phyloP scores from a whole-genome alignment of 805 yeast species.

The Ogataea neopini region DNA sequence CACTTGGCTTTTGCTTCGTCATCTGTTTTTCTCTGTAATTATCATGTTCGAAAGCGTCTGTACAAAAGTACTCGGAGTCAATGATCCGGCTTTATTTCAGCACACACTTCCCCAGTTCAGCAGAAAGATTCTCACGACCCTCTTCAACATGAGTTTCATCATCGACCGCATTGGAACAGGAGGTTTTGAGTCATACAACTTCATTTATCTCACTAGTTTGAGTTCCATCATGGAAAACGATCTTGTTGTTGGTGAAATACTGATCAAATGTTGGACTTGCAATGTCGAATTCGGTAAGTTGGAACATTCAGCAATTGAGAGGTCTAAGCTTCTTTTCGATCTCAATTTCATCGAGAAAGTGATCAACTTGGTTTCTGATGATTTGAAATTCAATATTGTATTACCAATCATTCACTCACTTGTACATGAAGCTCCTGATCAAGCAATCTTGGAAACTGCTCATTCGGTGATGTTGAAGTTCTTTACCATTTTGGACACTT shows the following conservation, averaged over 20 bases:
- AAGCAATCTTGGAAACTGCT: conserved; percentile 53
- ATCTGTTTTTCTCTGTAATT: conserved; percentile 47
- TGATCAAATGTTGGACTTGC: conserved; percentile 34
- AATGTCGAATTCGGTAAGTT: conserved; percentile 29
- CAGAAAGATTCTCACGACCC: conserved; percentile 38
- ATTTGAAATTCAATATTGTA: conserved; percentile 31
- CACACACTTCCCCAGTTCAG: conserved; percentile 24
- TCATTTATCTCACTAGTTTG: conserved; percentile 50
- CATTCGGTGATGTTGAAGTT: conserved; percentile 57
- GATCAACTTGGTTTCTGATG: conserved; percentile 36
- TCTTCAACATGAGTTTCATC: conserved; percentile 49
- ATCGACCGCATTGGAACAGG: conserved; percentile 59
- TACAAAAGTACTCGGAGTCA: conserved; percentile 37
- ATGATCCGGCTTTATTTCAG: conserved; percentile 18
- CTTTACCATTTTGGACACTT: conserved; percentile 26
- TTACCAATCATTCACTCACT: conserved; percentile 29
- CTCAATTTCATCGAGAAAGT: conserved; percentile 50
- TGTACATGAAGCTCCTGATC: conserved; percentile 22
- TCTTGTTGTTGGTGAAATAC: conserved; percentile 26
- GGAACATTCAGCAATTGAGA: conserved; percentile 32
- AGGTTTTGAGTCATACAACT: conserved; percentile 64
- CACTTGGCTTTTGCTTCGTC: conserved; percentile 30
- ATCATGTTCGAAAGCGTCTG: conserved; percentile 52
- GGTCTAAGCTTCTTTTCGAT: conserved; percentile 45
- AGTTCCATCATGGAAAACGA: conserved; percentile 41